Evolutionary conservation across 768 basidiomycete species (phyloP).

Genomic region (Auricularia cornea): DNA sequence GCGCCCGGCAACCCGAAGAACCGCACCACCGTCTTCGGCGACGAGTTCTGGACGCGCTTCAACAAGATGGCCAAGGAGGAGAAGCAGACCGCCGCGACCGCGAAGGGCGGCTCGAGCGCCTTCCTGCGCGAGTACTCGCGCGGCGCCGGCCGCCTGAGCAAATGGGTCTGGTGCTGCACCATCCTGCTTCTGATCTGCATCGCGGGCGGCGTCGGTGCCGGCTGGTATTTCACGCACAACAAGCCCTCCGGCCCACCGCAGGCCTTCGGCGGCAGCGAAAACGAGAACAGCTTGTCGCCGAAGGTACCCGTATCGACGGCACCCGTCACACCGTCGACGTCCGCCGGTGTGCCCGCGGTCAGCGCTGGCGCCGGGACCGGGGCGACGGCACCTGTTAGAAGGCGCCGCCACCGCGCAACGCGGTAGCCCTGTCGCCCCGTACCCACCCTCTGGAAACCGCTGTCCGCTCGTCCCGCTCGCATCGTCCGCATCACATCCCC

Average conservation of each 20-base stretch:
- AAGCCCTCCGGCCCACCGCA: slow-evolving; percentile 44
- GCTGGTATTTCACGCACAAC: slow-evolving; percentile 50
- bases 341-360: background rate
- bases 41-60: slow-evolving; percentile 83
- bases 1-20: slow-evolving; percentile 38
- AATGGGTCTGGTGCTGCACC: slow-evolving; percentile 67
- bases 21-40: slow-evolving; percentile 57
- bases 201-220: slow-evolving; percentile 50
- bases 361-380: too few relatives aligned
- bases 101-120: slow-evolving; percentile 11
- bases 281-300: slow-evolving; percentile 20
- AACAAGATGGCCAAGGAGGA: slow-evolving; percentile 75
- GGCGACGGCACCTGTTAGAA: background rate
- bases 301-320: background rate
- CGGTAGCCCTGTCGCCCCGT: background rate
- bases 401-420: background rate
- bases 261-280: slow-evolving; percentile 55
- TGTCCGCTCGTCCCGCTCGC: too few relatives aligned
- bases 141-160: slow-evolving; percentile 43
- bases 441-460: too few relatives aligned
- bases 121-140: slow-evolving; percentile 48
- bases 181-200: slow-evolving; percentile 45
- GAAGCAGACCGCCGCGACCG: slow-evolving; percentile 42
- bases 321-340: background rate
- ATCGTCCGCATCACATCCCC: background rate